Percentiles rank a stretch among this genome's conserved stretches.
Conservation (phyloP, 2,329 filamentous ascomycete species). For the Xylariaceae sp. region DNA sequence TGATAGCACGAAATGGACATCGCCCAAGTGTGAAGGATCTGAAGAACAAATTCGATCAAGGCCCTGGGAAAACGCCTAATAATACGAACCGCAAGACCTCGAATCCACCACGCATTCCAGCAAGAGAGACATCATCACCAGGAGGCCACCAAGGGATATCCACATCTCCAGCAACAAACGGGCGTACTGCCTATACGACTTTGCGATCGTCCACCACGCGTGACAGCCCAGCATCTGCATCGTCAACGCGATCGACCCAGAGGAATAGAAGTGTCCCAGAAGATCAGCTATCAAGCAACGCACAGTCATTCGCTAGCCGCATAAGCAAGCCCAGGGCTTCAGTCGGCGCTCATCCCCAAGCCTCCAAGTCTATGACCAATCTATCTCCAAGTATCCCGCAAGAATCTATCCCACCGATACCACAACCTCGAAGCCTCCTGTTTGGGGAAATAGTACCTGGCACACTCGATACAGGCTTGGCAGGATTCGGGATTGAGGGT, state of each 20-base stretch:
- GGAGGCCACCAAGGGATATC: constrained; percentile 27
- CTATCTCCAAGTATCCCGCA: constrained; percentile 31
- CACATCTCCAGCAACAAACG: constrained; percentile 23
- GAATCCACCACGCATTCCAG: constrained; percentile 22
- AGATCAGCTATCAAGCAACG: constrained; percentile 48
- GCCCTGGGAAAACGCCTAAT: too few species aligned
- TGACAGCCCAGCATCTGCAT: constrained; percentile 25
- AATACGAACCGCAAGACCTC: too few species aligned
- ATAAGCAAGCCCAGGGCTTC: constrained; percentile 47
- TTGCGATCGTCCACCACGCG: constrained; percentile 34
- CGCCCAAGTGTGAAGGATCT: constrained; percentile 77
- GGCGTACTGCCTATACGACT: constrained; percentile 36
- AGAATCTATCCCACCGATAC: constrained; percentile 22
- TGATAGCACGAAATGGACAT: constrained; percentile 25
- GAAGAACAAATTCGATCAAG: constrained; percentile 73
- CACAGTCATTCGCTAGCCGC: constrained; percentile 57
- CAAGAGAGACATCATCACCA: constrained; percentile 31
- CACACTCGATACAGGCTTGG: constrained; percentile 45
- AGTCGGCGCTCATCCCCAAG: constrained; percentile 29
- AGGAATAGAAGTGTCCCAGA: constrained; percentile 44
- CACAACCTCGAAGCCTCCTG: constrained; percentile 48
- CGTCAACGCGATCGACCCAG: constrained; percentile 34
- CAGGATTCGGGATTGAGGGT: constrained; percentile 58
- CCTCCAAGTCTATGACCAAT: constrained; percentile 41
- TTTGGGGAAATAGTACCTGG: constrained; percentile 73